Conservation (phyloP, 768 basidiomycete genomes). For the Suillus paluster region DNA sequence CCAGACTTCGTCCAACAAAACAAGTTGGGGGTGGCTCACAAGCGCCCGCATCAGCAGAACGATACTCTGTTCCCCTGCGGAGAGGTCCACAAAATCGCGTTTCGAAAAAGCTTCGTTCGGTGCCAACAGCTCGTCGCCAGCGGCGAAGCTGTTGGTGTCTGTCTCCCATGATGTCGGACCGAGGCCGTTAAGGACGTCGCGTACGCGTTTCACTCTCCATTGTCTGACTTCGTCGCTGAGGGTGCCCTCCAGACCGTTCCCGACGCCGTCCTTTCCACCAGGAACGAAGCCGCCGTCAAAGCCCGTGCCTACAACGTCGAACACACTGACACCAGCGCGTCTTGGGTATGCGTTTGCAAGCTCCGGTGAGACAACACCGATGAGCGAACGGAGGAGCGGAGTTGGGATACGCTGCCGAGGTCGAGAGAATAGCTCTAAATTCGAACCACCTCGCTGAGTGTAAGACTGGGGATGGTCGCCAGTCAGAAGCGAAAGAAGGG, state of each 20-base stretch:
- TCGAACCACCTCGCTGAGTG: slow-evolving; percentile 55
- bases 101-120: slow-evolving; percentile 48
- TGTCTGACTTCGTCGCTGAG: slow-evolving; percentile 37
- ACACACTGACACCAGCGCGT: slow-evolving; percentile 64
- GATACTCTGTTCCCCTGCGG: slow-evolving; percentile 77
- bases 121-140: not conserved
- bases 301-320: slow-evolving; percentile 85
- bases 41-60: slow-evolving; percentile 87
- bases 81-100: slow-evolving; percentile 63
- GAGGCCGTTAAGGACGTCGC: slow-evolving; percentile 66
- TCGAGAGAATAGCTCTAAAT: slow-evolving; percentile 60
- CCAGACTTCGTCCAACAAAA: slow-evolving; percentile 92
- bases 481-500: slow-evolving; percentile 85
- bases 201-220: slow-evolving; percentile 48
- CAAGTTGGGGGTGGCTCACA: slow-evolving; percentile 70
- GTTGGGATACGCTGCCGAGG: slow-evolving; percentile 74
- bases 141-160: not conserved
- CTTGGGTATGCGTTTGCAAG: slow-evolving; percentile 90
- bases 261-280: slow-evolving; percentile 46
- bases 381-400: slow-evolving; percentile 60
- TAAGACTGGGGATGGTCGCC: slow-evolving; percentile 97
- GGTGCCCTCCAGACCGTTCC: slow-evolving; percentile 45
- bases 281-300: slow-evolving; percentile 86
- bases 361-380: slow-evolving; percentile 89
- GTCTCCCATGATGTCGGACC: slow-evolving; percentile 59